Percentiles rank a stretch among this genome's conserved stretches.
Conservation (phyloP, 441 rosid genomes). For the Viola pubescens region DNA sequence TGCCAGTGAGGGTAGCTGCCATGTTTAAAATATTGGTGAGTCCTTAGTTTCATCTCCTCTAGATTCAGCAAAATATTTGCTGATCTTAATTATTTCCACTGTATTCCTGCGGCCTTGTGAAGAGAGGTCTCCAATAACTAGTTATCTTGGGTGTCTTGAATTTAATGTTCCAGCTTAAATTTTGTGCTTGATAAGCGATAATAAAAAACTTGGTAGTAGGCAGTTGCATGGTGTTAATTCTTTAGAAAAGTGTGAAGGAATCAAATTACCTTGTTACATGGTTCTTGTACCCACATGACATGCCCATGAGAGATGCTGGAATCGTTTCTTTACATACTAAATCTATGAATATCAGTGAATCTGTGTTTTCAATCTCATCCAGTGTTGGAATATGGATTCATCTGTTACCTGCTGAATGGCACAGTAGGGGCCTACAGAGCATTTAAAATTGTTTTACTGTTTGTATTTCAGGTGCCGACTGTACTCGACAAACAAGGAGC, state of each 20-base stretch:
- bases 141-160: background rate
- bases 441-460: background rate
- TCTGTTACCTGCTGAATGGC: background rate
- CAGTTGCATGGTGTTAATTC: no score
- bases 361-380: background rate
- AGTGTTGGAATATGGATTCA: background rate
- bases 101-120: constrained; percentile 1
- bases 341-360: background rate
- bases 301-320: no score
- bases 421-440: background rate
- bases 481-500: constrained; percentile 91
- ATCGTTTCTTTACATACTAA: no score
- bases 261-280: no score
- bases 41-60: background rate
- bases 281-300: no score
- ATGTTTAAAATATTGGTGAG: constrained; percentile 85
- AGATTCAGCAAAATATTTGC: background rate
- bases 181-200: background rate
- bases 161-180: background rate
- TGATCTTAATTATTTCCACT: background rate
- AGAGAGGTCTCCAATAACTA: no score
- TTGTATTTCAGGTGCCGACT: constrained; percentile 65
- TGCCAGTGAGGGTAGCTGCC: constrained; percentile 83
- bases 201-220: no score
- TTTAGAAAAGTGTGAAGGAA: no score